Conservation (phyloP, 805 yeast genomes). For the Lipomyces chichibuensis region DNA sequence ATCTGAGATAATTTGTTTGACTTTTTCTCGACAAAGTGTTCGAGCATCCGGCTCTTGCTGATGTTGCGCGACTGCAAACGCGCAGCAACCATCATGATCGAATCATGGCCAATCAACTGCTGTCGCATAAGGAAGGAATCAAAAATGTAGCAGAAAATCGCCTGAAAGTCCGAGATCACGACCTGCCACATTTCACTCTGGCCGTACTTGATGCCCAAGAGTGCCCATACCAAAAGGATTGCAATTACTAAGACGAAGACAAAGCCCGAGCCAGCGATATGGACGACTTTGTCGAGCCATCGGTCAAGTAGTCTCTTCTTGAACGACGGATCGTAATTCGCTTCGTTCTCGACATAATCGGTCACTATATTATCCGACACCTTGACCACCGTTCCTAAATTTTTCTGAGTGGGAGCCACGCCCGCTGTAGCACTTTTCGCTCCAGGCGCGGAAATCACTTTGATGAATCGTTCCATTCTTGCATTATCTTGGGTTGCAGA, state of each 20-base stretch:
- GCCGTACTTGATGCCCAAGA: slow-evolving; percentile 17
- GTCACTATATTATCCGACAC: too few species aligned
- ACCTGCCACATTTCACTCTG: slow-evolving; percentile 22
- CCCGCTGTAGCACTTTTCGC: background rate
- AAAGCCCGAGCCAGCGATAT: background rate
- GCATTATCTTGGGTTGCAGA: too few species aligned
- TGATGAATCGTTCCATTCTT: slow-evolving; percentile 3
- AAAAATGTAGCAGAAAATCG: slow-evolving; percentile 16
- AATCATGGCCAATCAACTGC: slow-evolving; percentile 18
- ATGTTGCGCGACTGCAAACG: slow-evolving; percentile 18
- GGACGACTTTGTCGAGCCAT: slow-evolving; percentile 2
- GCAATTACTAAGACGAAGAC: slow-evolving; percentile 13
- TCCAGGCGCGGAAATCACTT: background rate
- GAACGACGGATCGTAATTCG: background rate
- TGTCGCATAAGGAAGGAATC: slow-evolving; percentile 29
- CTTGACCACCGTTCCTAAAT: too few species aligned
- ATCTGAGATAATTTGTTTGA: background rate
- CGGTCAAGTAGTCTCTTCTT: background rate
- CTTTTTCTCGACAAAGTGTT: background rate
- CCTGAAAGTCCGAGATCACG: slow-evolving; percentile 21
- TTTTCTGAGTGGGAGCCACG: background rate
- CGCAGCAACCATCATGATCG: slow-evolving; percentile 15
- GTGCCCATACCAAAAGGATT: slow-evolving; percentile 25
- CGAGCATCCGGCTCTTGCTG: slow-evolving; percentile 9
- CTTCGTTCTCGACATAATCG: too few species aligned